Evolutionary conservation across 2,329 filamentous ascomycete species (phyloP).

Genomic region (Nothomitra cinnamomea): DNA sequence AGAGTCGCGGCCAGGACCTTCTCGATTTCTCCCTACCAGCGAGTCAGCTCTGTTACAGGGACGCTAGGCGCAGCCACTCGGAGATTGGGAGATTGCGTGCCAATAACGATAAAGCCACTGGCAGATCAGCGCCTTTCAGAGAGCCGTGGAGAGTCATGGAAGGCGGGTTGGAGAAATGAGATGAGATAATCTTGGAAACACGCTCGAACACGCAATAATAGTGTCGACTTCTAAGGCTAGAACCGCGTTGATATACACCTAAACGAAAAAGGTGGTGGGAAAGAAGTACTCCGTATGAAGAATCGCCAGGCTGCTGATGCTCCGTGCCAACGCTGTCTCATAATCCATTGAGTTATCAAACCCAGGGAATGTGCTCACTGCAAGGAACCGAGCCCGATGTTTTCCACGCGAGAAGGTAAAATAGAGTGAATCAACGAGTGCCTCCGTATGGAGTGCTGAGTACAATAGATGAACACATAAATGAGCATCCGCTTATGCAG

Average conservation of each 20-base stretch:
- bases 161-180: too few species aligned
- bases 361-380: not conserved
- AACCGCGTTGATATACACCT: too few species aligned
- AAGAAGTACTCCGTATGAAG: not conserved
- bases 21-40: not conserved
- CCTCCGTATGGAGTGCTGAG: too few species aligned
- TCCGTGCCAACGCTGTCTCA: not conserved
- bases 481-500: too few species aligned
- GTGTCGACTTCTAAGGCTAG: too few species aligned
- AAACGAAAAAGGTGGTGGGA: not conserved
- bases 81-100: constrained; percentile 3
- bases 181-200: not conserved
- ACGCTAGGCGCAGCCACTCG: not conserved
- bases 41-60: not conserved
- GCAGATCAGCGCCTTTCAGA: not conserved
- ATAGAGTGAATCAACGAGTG: too few species aligned
- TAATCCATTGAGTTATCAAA: not conserved
- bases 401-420: not conserved
- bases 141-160: not conserved
- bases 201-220: not conserved
- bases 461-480: too few species aligned
- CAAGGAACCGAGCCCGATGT: constrained; percentile 1
- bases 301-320: not conserved
- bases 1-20: not conserved
- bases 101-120: not conserved